Percentiles rank a stretch among this genome's conserved stretches.
Conservation (phyloP, 768 basidiomycete species). For the Candolleomyces aberdarensis region DNA sequence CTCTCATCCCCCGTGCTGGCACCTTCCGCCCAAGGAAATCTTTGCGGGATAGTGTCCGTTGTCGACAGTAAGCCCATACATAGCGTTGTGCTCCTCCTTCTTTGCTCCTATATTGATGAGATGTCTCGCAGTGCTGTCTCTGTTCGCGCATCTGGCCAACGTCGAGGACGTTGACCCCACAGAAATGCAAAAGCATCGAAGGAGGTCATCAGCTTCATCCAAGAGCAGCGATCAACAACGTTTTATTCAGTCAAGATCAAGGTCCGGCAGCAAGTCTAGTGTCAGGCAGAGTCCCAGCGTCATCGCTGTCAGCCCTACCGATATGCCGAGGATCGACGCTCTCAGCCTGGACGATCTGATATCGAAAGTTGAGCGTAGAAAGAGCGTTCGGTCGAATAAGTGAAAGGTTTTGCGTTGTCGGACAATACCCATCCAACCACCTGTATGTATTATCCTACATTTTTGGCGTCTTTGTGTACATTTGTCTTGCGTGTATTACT, state of each 20-base stretch:
- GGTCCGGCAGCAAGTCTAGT: conserved; percentile 30
- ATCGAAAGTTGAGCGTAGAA: conserved; percentile 10
- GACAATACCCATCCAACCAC: background rate
- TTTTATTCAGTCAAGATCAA: conserved; percentile 37
- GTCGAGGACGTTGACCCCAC: conserved; percentile 75
- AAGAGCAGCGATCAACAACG: conserved; percentile 41
- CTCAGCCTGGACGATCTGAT: conserved; percentile 15
- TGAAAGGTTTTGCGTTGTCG: background rate
- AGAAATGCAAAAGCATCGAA: conserved; percentile 74
- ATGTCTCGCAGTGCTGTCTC: conserved; percentile 58
- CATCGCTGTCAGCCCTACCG: conserved; percentile 27
- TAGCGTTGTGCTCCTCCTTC: background rate
- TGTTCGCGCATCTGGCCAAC: conserved; percentile 74
- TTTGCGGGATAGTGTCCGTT: conserved; percentile 77
- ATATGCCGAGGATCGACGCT: conserved; percentile 20
- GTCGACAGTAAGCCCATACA: conserved; percentile 61
- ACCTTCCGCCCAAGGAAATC: conserved; percentile 40
- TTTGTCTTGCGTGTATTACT: too few species aligned
- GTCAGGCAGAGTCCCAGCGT: conserved; percentile 31
- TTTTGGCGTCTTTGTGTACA: background rate
- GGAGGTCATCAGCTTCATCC: conserved; percentile 72
- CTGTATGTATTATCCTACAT: background rate
- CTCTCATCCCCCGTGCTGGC: conserved; percentile 49
- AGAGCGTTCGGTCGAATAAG: conserved; percentile 8
- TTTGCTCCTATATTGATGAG: background rate